These are phyloP conservation scores for Oryza coarctata DNA, from an alignment of 176 grass and related monocot species.

Conservation along the genomic window DNA sequence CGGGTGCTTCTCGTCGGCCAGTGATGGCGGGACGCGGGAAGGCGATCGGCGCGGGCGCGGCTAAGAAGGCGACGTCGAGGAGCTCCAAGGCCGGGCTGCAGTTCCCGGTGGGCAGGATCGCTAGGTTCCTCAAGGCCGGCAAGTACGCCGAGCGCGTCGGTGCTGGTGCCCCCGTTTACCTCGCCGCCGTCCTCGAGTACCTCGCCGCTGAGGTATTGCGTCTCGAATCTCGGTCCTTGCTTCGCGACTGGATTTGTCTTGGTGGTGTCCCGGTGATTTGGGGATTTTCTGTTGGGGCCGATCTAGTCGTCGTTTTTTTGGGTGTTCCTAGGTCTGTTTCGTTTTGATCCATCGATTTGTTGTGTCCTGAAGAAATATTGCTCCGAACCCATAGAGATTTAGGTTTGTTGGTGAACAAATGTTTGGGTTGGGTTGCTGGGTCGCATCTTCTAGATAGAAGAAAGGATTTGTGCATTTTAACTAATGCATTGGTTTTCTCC, in stretches of 20 bases:
- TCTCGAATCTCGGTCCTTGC: background rate
- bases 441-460: background rate
- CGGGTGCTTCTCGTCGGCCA: too few relatives aligned
- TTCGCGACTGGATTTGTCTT: slow-evolving; percentile 27
- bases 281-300: too few relatives aligned
- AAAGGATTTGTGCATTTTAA: background rate
- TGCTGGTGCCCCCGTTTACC: slow-evolving; percentile 87
- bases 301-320: background rate
- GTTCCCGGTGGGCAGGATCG: too few relatives aligned
- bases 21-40: too few relatives aligned
- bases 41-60: too few relatives aligned
- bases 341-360: background rate
- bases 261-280: background rate
- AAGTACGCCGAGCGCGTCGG: slow-evolving; percentile 80
- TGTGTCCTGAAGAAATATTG: too few relatives aligned
- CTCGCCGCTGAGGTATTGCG: slow-evolving; percentile 77
- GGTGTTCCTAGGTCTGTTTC: background rate
- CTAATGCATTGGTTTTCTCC: too few relatives aligned
- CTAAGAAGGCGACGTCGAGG: too few relatives aligned
- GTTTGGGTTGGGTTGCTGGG: background rate
- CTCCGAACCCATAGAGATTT: background rate
- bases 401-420: background rate
- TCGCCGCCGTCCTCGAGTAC: slow-evolving; percentile 97
- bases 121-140: too few relatives aligned
- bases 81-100: too few relatives aligned